phyloP scores from a whole-genome alignment of 768 basidiomycete species.

The Suillus placidus region DNA sequence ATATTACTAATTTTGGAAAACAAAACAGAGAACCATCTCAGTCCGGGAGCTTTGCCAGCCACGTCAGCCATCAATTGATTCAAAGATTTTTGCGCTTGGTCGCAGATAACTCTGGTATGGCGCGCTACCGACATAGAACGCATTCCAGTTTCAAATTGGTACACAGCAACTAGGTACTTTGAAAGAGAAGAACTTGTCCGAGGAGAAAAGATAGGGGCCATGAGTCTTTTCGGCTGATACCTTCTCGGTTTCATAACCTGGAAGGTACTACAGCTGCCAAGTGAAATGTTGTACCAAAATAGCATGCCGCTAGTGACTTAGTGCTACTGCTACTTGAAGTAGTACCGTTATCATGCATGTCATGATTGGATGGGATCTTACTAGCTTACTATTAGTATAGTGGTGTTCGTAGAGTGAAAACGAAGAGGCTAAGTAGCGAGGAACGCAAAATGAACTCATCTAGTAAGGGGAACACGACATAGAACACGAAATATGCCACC shows the following conservation, averaged over 20 bases:
- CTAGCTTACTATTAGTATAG: no score
- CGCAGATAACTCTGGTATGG: not conserved
- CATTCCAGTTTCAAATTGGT: not conserved
- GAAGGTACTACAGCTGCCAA: not conserved
- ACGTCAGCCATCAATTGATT: not conserved
- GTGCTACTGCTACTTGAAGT: no score
- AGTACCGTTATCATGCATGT: no score
- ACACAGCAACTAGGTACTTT: not conserved
- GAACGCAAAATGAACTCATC: not conserved
- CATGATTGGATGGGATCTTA: not conserved
- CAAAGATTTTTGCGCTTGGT: conserved; percentile 1
- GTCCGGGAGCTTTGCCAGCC: not conserved
- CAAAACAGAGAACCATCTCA: conserved; percentile 1
- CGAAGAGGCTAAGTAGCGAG: not conserved
- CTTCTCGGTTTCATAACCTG: conserved; percentile 1
- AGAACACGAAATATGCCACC: not conserved
- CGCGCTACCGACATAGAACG: not conserved
- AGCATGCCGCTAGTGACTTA: not conserved
- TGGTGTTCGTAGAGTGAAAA: no score
- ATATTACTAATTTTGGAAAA: conserved; percentile 38
- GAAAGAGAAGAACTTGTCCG: not conserved
- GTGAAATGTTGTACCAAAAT: not conserved
- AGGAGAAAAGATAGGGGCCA: not conserved
- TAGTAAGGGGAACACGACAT: not conserved
- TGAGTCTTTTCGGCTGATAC: not conserved